Evolutionary conservation across 208 protist species (phyloP).

Genomic region (Polymyxa betae): DNA sequence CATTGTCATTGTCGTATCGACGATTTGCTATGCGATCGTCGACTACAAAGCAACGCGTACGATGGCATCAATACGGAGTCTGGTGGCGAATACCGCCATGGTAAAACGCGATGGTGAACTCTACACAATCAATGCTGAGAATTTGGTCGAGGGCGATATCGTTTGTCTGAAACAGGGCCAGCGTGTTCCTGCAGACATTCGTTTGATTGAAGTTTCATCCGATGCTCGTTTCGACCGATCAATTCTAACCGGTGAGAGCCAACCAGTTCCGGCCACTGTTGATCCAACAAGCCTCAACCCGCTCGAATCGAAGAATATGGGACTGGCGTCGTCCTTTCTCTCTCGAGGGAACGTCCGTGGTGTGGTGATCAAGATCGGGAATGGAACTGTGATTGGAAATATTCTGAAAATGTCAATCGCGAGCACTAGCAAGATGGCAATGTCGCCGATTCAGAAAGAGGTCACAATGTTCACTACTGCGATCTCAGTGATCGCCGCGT

Average conservation of each 20-base stretch:
- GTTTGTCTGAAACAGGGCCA: background rate
- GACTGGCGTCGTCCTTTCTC: conserved; percentile 41
- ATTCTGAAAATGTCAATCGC: conserved; percentile 73
- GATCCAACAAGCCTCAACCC: background rate
- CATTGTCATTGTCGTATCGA: conserved; percentile 23
- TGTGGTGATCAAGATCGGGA: conserved; percentile 77
- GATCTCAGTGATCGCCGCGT: background rate
- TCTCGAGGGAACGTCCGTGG: conserved; percentile 62
- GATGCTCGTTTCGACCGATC: background rate
- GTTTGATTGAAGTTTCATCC: conserved; percentile 10
- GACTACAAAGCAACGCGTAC: conserved; percentile 17
- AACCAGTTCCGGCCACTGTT: background rate
- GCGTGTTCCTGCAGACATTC: conserved; percentile 41
- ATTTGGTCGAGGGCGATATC: background rate
- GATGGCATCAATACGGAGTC: background rate
- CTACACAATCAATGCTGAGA: background rate
- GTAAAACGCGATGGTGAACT: background rate
- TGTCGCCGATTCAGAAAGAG: background rate
- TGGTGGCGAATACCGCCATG: background rate
- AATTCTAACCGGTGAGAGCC: background rate
- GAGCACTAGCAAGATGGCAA: background rate
- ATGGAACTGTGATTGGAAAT: conserved; percentile 81
- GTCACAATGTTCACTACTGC: background rate
- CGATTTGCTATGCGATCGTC: background rate
- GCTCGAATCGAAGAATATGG: conserved; percentile 56